Conservation (phyloP, 2,329 filamentous ascomycete genomes). For the Neopestalotiopsis rosae region DNA sequence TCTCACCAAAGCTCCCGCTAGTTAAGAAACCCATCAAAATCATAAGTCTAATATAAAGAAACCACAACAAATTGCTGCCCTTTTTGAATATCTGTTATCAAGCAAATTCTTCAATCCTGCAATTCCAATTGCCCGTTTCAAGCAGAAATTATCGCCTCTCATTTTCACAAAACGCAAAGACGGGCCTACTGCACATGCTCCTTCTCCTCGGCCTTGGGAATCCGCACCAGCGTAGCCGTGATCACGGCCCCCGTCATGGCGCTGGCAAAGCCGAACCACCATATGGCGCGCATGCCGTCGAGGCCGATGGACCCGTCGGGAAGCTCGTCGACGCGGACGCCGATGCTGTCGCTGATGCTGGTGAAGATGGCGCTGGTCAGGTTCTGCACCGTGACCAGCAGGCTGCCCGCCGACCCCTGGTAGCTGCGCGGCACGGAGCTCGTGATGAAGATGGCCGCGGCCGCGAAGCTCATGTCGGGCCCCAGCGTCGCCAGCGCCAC, state of each 20-base stretch:
- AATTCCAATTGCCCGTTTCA: not conserved
- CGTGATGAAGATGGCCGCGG: conserved; percentile 54
- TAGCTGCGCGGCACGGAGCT: conserved; percentile 50
- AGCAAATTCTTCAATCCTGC: not conserved
- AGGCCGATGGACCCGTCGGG: conserved; percentile 29
- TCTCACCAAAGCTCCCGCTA: not conserved
- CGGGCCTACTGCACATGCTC: conserved; percentile 26
- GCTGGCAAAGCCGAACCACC: conserved; percentile 32
- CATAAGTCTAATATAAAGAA: not conserved
- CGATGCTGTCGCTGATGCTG: conserved; percentile 38
- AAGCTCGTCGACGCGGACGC: conserved; percentile 30
- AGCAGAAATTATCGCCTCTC: not conserved
- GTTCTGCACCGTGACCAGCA: conserved; percentile 53
- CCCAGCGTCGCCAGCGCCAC: conserved; percentile 51
- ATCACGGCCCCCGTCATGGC: conserved; percentile 27
- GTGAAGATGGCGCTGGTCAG: conserved; percentile 49
- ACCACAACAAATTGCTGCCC: not conserved
- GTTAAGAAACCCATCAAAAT: not conserved
- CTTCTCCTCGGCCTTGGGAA: conserved; percentile 32
- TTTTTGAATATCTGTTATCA: not conserved
- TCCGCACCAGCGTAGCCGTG: conserved; percentile 27
- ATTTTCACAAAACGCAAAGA: not conserved
- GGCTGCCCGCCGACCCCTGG: conserved; percentile 49
- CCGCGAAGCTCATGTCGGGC: conserved; percentile 51
- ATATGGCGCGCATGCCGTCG: conserved; percentile 28